phyloP scores from a whole-genome alignment of 2,329 filamentous ascomycete genomes.

The Fusarium circinatum region DNA sequence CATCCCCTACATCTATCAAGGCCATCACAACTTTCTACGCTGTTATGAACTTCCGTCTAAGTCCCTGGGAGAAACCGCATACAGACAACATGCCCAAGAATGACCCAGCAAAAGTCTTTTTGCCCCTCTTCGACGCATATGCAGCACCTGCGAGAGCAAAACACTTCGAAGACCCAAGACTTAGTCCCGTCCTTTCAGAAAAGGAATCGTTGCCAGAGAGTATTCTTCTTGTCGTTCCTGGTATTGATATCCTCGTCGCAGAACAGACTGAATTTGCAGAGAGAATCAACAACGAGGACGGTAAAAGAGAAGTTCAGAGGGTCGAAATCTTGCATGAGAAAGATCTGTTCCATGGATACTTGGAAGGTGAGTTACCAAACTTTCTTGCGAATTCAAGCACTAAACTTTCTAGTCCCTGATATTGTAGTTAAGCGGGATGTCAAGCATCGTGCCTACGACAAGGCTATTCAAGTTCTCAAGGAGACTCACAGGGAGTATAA shows the following conservation, averaged over 20 bases:
- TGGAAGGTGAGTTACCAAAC: slow-evolving; percentile 33
- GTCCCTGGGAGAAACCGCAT: slow-evolving; percentile 54
- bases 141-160: slow-evolving; percentile 44
- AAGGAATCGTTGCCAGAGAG: slow-evolving; percentile 49
- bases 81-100: slow-evolving; percentile 46
- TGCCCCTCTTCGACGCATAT: slow-evolving; percentile 58
- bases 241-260: slow-evolving; percentile 53
- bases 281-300: slow-evolving; percentile 44
- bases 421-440: slow-evolving; percentile 22
- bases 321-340: slow-evolving; percentile 39
- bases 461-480: slow-evolving; percentile 28
- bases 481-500: slow-evolving; percentile 28
- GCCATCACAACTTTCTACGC: slow-evolving; percentile 55
- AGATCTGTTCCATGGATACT: slow-evolving; percentile 45
- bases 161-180: slow-evolving; percentile 47
- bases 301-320: background rate
- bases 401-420: slow-evolving; percentile 30
- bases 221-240: slow-evolving; percentile 54
- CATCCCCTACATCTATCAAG: slow-evolving; percentile 46
- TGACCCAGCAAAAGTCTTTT: slow-evolving; percentile 53
- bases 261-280: slow-evolving; percentile 54
- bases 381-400: background rate
- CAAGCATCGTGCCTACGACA: slow-evolving; percentile 25
- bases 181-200: slow-evolving; percentile 51
- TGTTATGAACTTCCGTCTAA: slow-evolving; percentile 51